Evolutionary conservation across 139 green algal species (phyloP).

Genomic region (Coelastrella sp.): DNA sequence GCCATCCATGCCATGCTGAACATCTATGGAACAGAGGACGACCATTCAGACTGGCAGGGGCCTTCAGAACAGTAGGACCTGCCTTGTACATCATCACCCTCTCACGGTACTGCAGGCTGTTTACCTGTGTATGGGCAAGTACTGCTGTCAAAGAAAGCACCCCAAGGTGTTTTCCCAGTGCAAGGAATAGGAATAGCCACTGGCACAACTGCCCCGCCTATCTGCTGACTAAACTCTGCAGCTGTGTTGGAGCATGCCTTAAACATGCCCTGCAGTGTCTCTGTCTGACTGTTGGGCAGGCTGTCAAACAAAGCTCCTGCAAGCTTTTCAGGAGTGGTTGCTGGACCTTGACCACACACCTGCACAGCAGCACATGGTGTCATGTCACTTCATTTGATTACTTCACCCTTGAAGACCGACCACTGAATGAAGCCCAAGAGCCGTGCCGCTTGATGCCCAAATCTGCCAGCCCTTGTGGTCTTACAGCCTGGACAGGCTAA

Average conservation of each 20-base stretch:
- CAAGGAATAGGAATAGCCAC: constrained; percentile 28
- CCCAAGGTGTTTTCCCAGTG: constrained; percentile 19
- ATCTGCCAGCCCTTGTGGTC: too few relatives aligned
- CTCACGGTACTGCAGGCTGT: too few relatives aligned
- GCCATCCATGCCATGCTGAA: too few relatives aligned
- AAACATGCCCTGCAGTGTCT: constrained; percentile 31
- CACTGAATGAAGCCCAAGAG: too few relatives aligned
- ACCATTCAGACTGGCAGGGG: too few relatives aligned
- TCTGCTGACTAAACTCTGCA: constrained; percentile 17
- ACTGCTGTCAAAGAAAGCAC: not conserved
- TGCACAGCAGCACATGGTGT: not conserved
- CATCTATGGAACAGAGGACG: too few relatives aligned
- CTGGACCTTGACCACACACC: constrained; percentile 42
- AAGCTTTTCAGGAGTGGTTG: constrained; percentile 34
- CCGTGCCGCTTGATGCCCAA: too few relatives aligned
- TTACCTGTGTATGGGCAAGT: constrained; percentile 1
- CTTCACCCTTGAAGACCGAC: too few relatives aligned
- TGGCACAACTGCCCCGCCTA: not conserved
- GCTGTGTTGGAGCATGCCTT: constrained; percentile 33
- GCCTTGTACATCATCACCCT: too few relatives aligned
- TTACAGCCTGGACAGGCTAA: too few relatives aligned
- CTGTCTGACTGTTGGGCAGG: not conserved
- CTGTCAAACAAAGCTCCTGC: not conserved
- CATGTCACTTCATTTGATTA: too few relatives aligned
- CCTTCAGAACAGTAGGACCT: too few relatives aligned